phyloP scores from a whole-genome alignment of 805 yeast species.

The Ogataea trehaloabstinens region DNA sequence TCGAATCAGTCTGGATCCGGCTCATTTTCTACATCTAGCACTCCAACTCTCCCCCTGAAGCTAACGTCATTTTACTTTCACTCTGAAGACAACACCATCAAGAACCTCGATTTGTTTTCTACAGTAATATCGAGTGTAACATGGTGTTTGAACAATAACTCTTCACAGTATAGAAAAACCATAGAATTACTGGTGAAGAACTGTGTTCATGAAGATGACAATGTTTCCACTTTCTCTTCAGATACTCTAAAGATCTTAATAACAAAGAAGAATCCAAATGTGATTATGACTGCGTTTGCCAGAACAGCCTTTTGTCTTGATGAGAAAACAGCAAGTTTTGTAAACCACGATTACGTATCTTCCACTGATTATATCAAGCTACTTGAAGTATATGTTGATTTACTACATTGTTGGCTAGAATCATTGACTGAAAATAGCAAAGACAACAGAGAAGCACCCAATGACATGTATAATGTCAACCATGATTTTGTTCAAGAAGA shows the following conservation, averaged over 20 bases:
- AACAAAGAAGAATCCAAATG: conserved; percentile 63
- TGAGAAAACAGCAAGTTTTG: conserved; percentile 59
- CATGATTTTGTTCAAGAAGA: conserved; percentile 35
- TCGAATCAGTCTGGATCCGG: conserved; percentile 16
- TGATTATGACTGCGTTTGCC: conserved; percentile 71
- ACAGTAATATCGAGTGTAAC: conserved; percentile 71
- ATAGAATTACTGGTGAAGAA: conserved; percentile 79
- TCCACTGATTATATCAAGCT: conserved; percentile 60
- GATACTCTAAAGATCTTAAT: conserved; percentile 66
- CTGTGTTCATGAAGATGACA: conserved; percentile 61
- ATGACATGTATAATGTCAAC: conserved; percentile 34
- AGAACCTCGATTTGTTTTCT: conserved; percentile 61
- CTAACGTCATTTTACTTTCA: conserved; percentile 40
- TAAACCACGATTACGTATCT: conserved; percentile 56
- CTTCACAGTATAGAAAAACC: conserved; percentile 58
- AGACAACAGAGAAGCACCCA: conserved; percentile 28
- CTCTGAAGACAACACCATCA: conserved; percentile 29
- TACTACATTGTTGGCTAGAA: conserved; percentile 78
- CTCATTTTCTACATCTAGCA: conserved; percentile 18
- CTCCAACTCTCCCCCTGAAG: conserved; percentile 32
- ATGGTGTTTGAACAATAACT: conserved; percentile 50
- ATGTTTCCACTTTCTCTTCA: conserved; percentile 64
- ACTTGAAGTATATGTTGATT: conserved; percentile 70
- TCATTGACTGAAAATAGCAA: conserved; percentile 46
- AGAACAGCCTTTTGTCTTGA: conserved; percentile 74